A percentile compares a stretch with the other conserved stretches of the same genome.
Evolutionary conservation across 1,284 basidiomycete genomes (phyloP).

Genomic region (Leccinum variabile): DNA sequence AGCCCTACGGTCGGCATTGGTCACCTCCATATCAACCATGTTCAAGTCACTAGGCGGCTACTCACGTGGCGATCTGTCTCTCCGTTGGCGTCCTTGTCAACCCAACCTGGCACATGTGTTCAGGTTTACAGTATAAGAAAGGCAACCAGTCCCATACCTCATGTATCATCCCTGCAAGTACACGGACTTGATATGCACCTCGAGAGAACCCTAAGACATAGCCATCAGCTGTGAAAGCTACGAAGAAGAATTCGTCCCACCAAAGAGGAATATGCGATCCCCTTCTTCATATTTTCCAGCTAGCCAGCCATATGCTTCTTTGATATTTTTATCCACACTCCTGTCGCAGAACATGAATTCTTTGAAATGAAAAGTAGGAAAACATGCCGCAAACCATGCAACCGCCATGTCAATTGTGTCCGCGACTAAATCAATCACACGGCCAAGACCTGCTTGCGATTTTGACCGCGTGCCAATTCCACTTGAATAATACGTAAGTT

Average conservation of each 20-base stretch:
- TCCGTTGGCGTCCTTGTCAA: slow-evolving; percentile 29
- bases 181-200: slow-evolving; percentile 38
- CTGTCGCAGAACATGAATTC: not conserved
- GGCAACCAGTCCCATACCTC: slow-evolving; percentile 26
- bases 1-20: slow-evolving; percentile 31
- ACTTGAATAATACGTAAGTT: slow-evolving; percentile 42
- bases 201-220: slow-evolving; percentile 42
- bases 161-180: slow-evolving; percentile 42
- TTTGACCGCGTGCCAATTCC: slow-evolving; percentile 41
- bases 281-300: slow-evolving; percentile 35
- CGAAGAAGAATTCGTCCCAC: slow-evolving; percentile 18
- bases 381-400: slow-evolving; percentile 17
- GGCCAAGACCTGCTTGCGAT: slow-evolving; percentile 23
- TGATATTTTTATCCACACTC: slow-evolving; percentile 33
- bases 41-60: not conserved
- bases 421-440: slow-evolving; percentile 14
- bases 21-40: not conserved
- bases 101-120: slow-evolving; percentile 28
- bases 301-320: slow-evolving; percentile 42
- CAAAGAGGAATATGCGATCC: slow-evolving; percentile 45
- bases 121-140: not conserved
- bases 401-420: slow-evolving; percentile 26
- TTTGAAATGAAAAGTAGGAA: not conserved
- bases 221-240: not conserved
- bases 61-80: slow-evolving; percentile 20